Evolutionary conservation across 371 early-diverging fungal species (phyloP).

Genomic region (Quaeritorhiza haematococci): DNA sequence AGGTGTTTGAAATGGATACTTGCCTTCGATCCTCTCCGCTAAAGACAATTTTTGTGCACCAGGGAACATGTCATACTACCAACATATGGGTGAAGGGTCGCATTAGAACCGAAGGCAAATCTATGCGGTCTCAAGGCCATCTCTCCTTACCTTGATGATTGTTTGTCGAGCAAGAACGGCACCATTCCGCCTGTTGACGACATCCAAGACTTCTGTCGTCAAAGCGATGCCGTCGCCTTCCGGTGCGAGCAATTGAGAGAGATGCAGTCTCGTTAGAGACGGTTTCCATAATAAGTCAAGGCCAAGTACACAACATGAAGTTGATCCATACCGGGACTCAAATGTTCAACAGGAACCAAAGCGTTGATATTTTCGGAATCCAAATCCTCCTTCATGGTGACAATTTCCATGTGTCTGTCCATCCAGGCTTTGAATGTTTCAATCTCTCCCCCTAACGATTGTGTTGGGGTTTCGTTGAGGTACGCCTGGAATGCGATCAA

Average conservation of each 20-base stretch:
- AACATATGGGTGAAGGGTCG: not conserved
- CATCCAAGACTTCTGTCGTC: constrained; percentile 56
- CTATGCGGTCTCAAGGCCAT: too few species aligned
- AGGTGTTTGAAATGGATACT: constrained; percentile 1
- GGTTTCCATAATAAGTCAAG: too few species aligned
- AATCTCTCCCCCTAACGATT: constrained; percentile 9
- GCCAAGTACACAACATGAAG: too few species aligned
- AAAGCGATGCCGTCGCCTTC: constrained; percentile 61
- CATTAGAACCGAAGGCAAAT: not conserved
- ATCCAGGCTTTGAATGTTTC: constrained; percentile 59
- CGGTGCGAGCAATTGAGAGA: not conserved
- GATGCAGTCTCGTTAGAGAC: not conserved
- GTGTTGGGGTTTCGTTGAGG: constrained; percentile 18
- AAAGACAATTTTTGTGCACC: constrained; percentile 66
- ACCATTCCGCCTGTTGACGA: constrained; percentile 53
- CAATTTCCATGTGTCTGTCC: constrained; percentile 55
- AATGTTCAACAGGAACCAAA: constrained; percentile 54
- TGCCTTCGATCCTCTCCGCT: constrained; percentile 59
- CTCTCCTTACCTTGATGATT: constrained; percentile 50
- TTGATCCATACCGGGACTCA: constrained; percentile 38
- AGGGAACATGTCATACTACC: constrained; percentile 58
- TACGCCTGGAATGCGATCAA: constrained; percentile 63
- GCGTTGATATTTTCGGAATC: constrained; percentile 26
- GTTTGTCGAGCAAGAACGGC: constrained; percentile 61
- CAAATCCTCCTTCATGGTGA: constrained; percentile 52